These are phyloP conservation scores for Gossypioides kirkii DNA, from an alignment of 345 rosid genomes.

Conservation along the genomic window DNA sequence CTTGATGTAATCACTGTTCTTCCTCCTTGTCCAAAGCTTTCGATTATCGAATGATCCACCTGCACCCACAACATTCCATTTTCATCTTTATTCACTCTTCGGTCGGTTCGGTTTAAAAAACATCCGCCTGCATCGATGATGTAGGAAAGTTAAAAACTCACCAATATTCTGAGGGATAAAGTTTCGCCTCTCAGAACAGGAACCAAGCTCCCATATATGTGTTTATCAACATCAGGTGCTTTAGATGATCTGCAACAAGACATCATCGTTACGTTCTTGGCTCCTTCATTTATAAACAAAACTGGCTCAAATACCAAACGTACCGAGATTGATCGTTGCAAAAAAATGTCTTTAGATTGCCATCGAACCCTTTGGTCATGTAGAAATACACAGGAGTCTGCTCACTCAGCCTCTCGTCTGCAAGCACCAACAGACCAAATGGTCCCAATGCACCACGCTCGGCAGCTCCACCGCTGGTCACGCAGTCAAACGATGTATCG, in stretches of 20 bases:
- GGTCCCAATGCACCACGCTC: conserved; percentile 80
- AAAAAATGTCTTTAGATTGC: conserved; percentile 58
- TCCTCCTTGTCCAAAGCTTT: conserved; percentile 80
- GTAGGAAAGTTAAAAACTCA: conserved; percentile 20
- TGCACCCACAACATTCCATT: conserved; percentile 31
- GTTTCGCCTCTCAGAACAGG: conserved; percentile 74
- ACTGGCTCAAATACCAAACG: background rate
- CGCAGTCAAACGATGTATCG: conserved; percentile 49
- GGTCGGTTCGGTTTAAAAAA: background rate
- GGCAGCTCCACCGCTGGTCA: conserved; percentile 46
- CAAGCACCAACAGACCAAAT: conserved; percentile 77
- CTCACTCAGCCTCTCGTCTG: conserved; percentile 52
- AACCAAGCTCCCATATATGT: conserved; percentile 46
- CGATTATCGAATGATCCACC: conserved; percentile 85
- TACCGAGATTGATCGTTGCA: conserved; percentile 76
- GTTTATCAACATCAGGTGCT: conserved; percentile 58
- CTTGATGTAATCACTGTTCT: conserved; percentile 59
- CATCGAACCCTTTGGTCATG: conserved; percentile 48
- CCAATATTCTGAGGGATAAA: conserved; percentile 60
- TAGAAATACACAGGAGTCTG: conserved; percentile 88
- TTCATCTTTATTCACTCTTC: background rate
- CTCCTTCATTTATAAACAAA: background rate
- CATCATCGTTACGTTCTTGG: background rate
- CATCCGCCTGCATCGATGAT: no score
- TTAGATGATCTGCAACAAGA: conserved; percentile 45